Percentiles rank a stretch among this genome's conserved stretches.
These are phyloP conservation scores for Talaromyces sp. DNA, from an alignment of 2,329 filamentous ascomycete species.

Conservation along the genomic window DNA sequence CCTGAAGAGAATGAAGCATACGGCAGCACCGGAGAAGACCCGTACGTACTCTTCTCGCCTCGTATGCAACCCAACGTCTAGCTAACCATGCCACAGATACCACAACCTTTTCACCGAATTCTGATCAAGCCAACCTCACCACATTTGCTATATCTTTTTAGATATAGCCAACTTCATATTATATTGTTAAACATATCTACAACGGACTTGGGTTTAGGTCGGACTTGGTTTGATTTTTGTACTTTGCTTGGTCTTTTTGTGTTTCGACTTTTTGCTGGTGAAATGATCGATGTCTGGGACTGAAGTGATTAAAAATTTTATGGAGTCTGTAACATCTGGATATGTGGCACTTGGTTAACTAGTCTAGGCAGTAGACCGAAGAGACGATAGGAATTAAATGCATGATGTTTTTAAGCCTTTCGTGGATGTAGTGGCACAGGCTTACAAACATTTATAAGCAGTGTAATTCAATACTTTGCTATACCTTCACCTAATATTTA, in stretches of 20 bases:
- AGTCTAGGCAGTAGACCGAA: conserved; percentile 1
- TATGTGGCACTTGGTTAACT: not conserved
- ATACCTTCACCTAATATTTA: too few relatives aligned
- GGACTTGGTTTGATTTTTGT: conserved; percentile 12
- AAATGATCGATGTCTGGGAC: conserved; percentile 24
- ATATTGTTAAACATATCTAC: conserved; percentile 1
- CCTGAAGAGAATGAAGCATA: conserved; percentile 95
- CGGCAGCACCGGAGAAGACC: conserved; percentile 72
- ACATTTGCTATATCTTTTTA: not conserved
- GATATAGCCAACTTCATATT: conserved; percentile 1
- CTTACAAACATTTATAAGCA: not conserved
- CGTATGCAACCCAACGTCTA: not conserved
- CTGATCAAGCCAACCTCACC: conserved; percentile 4
- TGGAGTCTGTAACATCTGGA: not conserved
- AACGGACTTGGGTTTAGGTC: not conserved
- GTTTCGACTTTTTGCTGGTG: conserved; percentile 7
- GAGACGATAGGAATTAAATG: not conserved
- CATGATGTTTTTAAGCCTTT: not conserved
- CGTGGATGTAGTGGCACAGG: not conserved
- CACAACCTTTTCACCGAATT: conserved; percentile 75
- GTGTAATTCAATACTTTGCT: too few relatives aligned
- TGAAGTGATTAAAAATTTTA: conserved; percentile 28
- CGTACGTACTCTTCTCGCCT: conserved; percentile 61
- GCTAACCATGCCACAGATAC: conserved; percentile 50
- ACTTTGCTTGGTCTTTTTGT: conserved; percentile 38